These are phyloP conservation scores for Monilinia fructicola DNA, from an alignment of 2,329 filamentous ascomycete species.

Conservation along the genomic window DNA sequence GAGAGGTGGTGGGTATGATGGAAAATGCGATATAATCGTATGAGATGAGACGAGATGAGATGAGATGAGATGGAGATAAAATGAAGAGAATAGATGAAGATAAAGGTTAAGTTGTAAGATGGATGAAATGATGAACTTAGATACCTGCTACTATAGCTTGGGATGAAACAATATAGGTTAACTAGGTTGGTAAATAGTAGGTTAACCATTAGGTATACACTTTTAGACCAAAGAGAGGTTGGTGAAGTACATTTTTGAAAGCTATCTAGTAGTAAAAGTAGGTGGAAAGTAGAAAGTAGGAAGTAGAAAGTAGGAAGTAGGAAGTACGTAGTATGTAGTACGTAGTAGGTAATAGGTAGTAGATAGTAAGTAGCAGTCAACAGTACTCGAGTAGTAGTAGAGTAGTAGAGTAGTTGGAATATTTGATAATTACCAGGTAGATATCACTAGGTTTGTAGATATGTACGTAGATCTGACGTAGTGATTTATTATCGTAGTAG, in stretches of 20 bases:
- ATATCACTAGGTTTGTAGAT: too few relatives aligned
- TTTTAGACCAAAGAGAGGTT: neutral
- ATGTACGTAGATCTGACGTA: neutral
- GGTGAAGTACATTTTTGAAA: neutral
- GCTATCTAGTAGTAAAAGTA: too few relatives aligned
- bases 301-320: too few relatives aligned
- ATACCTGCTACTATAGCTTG: neutral
- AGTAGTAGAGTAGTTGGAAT: too few relatives aligned
- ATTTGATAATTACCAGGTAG: too few relatives aligned
- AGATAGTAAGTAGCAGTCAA: too few relatives aligned
- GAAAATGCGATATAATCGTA: neutral
- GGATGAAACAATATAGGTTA: neutral
- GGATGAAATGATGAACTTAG: neutral
- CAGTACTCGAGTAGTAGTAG: too few relatives aligned
- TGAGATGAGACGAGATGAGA: neutral
- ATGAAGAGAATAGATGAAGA: conserved; percentile 1
- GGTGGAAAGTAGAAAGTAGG: too few relatives aligned
- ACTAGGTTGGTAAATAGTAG: neutral
- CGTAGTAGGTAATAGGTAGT: too few relatives aligned
- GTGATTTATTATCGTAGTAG: neutral
- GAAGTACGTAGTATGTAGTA: too few relatives aligned
- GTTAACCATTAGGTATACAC: neutral
- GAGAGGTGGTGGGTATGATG: neutral
- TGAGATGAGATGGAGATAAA: too few relatives aligned
- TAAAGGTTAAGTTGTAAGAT: neutral